Conservation (phyloP, 2,329 filamentous ascomycete genomes). For the Colletotrichum siamense region DNA sequence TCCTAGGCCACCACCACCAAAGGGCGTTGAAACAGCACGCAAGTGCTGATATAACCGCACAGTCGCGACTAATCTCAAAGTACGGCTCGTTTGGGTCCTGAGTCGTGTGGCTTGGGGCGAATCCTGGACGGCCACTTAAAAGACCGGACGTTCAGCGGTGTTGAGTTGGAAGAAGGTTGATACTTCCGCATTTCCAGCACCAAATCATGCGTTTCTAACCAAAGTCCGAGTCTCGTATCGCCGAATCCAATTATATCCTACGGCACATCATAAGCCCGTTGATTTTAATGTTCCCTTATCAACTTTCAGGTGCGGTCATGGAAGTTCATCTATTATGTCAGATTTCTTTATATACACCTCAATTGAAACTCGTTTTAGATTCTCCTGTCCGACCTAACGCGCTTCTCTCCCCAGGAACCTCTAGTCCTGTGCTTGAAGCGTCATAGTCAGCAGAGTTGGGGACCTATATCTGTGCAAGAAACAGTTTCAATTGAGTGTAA, state of each 20-base stretch:
- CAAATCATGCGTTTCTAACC: background rate
- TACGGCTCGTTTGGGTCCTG: background rate
- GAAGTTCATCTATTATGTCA: background rate
- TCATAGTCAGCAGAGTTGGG: too few species aligned
- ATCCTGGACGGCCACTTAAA: background rate
- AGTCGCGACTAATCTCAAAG: background rate
- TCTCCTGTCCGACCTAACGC: background rate
- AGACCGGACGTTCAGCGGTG: background rate
- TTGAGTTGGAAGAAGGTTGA: background rate
- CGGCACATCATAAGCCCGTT: background rate
- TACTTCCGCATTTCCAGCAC: background rate
- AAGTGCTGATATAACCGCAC: background rate
- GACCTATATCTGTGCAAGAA: too few species aligned
- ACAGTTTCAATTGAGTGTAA: too few species aligned
- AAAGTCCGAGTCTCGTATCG: background rate
- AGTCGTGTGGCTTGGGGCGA: background rate
- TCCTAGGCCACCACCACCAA: background rate
- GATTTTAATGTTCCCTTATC: background rate
- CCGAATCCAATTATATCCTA: background rate
- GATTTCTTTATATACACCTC: background rate
- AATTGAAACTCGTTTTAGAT: accelerated
- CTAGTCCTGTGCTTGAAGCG: too few species aligned
- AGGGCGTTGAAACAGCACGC: background rate
- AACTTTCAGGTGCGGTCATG: background rate
- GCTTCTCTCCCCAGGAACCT: accelerated